Evolutionary conservation across 495 filamentous ascomycete species (phyloP), one percentile per base, ranked within the genome.

Genomic region (Penicillium odoratum): DNA sequence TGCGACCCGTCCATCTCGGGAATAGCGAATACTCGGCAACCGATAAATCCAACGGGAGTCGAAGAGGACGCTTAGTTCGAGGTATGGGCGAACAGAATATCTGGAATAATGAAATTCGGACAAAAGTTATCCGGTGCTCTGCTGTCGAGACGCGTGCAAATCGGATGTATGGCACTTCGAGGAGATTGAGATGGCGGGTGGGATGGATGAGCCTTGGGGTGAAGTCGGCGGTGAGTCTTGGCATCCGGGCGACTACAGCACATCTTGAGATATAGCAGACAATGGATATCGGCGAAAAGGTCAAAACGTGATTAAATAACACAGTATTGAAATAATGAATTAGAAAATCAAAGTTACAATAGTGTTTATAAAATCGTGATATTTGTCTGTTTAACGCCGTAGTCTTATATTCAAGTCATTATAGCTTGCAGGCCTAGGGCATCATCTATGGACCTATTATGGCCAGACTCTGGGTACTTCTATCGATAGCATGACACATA

Each of bases 1-100:
- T 71, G 67, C 31, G 64, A 63, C 45, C 74, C 69, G 9, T 77
- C 73, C 74, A 77, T 76, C 10, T 53, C 54, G 51, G 34, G 48
- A 36, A 46, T 44, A 28, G 29, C 48, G 38, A 58, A 25, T 36
- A 30, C 5, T 56, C 34, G 15, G 31, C 26, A 53, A 52, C n/a
- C 16, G 29, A 44, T 7, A 9, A 26, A 40, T 51, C 26, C 48
- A 43, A 18, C 10, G 25, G 48, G 30, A 51, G 16, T 11, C 18
- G 29, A 33, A 26, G 31, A 26, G 9, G 49, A 16, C 15, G 16
- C 10, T 38, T 33, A 21, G 49, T 18, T 21, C 11, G 16, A 21
- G 16, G 33, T 16, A 21, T 40, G n/a, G 33, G 28, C 38, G 38
- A 40, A 40, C 3, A 30, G 4, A 48, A 8, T 13, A 25, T n/a